Conservation (phyloP, 2,329 filamentous ascomycete species). For the Pleomassaria siparia region DNA sequence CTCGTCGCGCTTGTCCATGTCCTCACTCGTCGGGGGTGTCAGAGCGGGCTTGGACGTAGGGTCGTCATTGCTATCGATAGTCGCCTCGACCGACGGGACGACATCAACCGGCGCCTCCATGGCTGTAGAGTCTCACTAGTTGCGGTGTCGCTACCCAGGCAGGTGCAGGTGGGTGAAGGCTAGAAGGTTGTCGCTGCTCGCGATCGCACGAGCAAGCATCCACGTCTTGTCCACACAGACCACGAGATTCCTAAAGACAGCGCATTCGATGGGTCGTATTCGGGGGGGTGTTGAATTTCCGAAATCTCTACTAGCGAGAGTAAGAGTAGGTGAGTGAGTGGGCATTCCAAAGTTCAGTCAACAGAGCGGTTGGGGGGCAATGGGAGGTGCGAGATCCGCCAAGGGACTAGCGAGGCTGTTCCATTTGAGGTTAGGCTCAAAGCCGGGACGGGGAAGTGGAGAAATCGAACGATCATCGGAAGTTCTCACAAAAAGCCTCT, state of each 20-base stretch:
- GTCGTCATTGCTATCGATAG: conserved; percentile 26
- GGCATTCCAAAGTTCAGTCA: too few relatives aligned
- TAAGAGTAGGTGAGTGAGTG: too few relatives aligned
- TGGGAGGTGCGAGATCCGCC: conserved; percentile 25
- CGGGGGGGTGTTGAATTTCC: conserved; percentile 7
- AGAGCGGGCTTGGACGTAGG: conserved; percentile 42
- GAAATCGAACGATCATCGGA: too few relatives aligned
- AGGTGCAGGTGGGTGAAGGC: conserved; percentile 24
- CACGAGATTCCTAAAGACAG: conserved; percentile 22
- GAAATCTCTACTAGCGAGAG: conserved; percentile 13
- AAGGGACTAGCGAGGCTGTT: conserved; percentile 15
- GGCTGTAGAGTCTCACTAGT: conserved; percentile 4
- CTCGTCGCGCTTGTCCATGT: conserved; percentile 49
- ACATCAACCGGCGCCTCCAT: conserved; percentile 36
- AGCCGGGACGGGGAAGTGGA: too few relatives aligned
- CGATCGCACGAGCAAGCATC: conserved; percentile 20
- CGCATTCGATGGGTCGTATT: conserved; percentile 20
- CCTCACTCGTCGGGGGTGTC: conserved; percentile 56
- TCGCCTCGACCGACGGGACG: conserved; percentile 37
- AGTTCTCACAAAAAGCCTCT: too few relatives aligned
- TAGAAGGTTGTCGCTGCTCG: conserved; percentile 23
- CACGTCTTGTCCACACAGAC: conserved; percentile 31
- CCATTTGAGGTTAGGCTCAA: too few relatives aligned
- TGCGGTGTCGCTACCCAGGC: conserved; percentile 17
- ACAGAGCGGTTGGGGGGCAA: too few relatives aligned